Evolutionary conservation across 306 rosid genomes (phyloP), one percentile per base, ranked within the genome.

Genomic region (Glycine soja): DNA sequence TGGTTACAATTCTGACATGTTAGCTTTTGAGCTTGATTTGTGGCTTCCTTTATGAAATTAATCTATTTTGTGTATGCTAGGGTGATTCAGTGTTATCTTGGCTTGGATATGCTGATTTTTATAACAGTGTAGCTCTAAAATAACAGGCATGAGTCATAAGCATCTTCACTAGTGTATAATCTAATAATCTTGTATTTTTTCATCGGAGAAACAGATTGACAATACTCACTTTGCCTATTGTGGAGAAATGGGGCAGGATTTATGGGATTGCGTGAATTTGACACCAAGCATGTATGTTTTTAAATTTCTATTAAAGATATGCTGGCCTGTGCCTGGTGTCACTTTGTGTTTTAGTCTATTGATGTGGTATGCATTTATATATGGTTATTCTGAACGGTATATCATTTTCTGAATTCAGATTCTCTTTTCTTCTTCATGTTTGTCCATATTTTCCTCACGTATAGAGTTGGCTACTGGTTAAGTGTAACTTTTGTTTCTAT

Each of bases 221-320:
- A 51, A 18, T 3, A 52, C 57, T 32, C 47, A 54, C 42, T 56
- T 74, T 81, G n/a, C 50, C 48, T 48, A 95, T 75, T 95, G 99
- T 32, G 98, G 99, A 77, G 99, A 95, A 87, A 95, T 95, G 99
- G 99, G 99, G 52, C 99, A 93, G 87, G 99, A 95, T 75, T 93
- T 95, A 74, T 95, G 99, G 99, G 99, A 95, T 84, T 90, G 82
- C 93, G 94, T 57, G 99, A 95, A 81, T 93, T 93, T 48, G 97
- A 95, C 77, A 51, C 87, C 2, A 95, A 93, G 75, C 99, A 93
- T 87, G 99, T 95, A 76, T 65, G 66, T 61, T 70, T 80, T 80
- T 59, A 70, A 38, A 56, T 78, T 82, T 78, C 66, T 81, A 43
- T 57, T 74, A 74, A 71, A 66, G 76, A 12, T 38, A 24, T 47